Percentiles rank a stretch among this genome's conserved stretches.
Evolutionary conservation across 2,329 filamentous ascomycete species (phyloP).

Genomic region (Ceratocystis smalleyi): DNA sequence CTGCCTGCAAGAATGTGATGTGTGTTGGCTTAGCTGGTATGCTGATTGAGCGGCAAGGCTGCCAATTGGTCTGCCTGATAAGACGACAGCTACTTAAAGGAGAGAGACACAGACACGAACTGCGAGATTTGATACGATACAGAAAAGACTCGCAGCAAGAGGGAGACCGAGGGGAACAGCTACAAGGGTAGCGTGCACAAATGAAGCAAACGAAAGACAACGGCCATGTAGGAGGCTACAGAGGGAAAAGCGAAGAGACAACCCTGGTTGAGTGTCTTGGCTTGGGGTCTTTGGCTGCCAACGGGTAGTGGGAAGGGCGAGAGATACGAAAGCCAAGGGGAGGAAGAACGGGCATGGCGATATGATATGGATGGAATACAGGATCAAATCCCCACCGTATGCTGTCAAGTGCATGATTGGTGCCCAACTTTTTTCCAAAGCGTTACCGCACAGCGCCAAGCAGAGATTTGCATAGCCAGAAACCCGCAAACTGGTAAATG

Average conservation of each 20-base stretch:
- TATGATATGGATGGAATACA: background rate
- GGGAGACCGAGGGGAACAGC: background rate
- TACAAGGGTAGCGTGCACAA: background rate
- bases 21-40: background rate
- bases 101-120: background rate
- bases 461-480: background rate
- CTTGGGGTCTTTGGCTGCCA: no score
- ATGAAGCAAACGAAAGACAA: background rate
- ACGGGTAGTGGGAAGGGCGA: background rate
- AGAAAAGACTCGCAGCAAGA: background rate
- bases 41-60: background rate
- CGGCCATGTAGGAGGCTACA: background rate
- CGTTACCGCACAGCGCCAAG: background rate
- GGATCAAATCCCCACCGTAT: background rate
- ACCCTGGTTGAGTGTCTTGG: background rate
- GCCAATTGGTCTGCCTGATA: background rate
- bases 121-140: background rate
- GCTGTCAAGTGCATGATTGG: conserved; percentile 2
- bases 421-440: background rate
- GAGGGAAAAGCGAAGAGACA: background rate
- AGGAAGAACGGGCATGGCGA: background rate
- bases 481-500: background rate
- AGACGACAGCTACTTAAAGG: background rate
- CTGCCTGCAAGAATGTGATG: background rate
- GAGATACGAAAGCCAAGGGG: background rate